Evolutionary conservation across 805 yeast species (phyloP), one percentile per base, ranked within the genome.

Genomic region (Jamesozyma jinghongensis): DNA sequence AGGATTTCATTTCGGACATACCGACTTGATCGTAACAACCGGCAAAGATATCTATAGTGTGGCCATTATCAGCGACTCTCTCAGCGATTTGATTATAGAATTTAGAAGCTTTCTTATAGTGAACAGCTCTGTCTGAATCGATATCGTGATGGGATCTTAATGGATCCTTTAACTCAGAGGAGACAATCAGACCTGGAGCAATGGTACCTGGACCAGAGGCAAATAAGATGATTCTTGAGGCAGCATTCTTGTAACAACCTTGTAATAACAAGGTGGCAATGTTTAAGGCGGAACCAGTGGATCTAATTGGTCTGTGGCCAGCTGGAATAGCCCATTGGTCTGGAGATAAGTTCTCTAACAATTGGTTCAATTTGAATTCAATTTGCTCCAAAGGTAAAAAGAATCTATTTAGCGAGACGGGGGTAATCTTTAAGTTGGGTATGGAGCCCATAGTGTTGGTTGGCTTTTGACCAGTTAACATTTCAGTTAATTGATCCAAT

Each of bases 1-100:
- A 68, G 43, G 80, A 71, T 65, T 86, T 83, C 97, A 88, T 88
- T 68, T 88, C 97, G 53, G 79, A 79, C 70, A 88, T 75, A 59
- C 97, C 97, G 44, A 87, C 81, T 71, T 88, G 97, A 67, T 88
- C 97, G 62, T 85, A 86, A 67, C 95, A 85, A 47, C 97, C 96
- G 25, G 94, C 95, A 65, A 85, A 87, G 36, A 88, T 76, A 62
- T 88, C 96, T 44, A 88, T 79, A 22, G 90, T 76, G 56, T 85
- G 95, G 13, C 86, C 84, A 48, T 77, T 75, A 19, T 66, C 63
- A 36, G 90, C 75, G 29, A 85, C 85, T 50, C 79, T 81, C 34
- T 75, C 72, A 30, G 94, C 82, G 36, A 88, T 61, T 30, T 70
- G 67, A 47, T 83, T 88, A 63, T 87, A 88, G 57, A 77, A 87